These are phyloP conservation scores for Alloascoidea hylecoeti DNA, from an alignment of 805 yeast species.

Conservation along the genomic window DNA sequence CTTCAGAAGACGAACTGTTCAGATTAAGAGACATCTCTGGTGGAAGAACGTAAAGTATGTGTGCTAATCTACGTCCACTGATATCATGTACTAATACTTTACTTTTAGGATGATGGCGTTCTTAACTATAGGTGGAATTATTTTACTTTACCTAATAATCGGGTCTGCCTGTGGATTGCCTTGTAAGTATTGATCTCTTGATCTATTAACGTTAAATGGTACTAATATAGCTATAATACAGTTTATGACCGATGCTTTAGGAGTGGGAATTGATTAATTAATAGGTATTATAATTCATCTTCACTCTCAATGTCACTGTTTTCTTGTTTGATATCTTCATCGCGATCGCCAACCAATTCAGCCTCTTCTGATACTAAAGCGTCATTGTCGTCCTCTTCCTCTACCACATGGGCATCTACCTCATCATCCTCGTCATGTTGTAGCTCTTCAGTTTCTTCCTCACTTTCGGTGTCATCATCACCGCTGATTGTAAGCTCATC, in stretches of 20 bases:
- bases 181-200: no score
- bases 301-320: no score
- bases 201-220: no score
- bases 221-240: no score
- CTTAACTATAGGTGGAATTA: background rate
- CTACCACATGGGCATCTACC: conserved; percentile 17
- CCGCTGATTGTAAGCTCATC: background rate
- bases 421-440: conserved; percentile 1
- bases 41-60: conserved; percentile 25
- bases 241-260: no score
- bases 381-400: conserved; percentile 17
- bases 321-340: no score
- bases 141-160: background rate
- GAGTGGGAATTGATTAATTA: no score
- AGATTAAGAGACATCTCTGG: conserved; percentile 58
- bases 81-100: background rate
- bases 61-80: background rate
- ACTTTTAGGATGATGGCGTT: background rate
- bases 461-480: background rate
- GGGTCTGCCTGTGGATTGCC: no score
- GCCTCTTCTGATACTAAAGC: no score
- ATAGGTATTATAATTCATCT: no score
- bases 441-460: background rate
- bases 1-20: conserved; percentile 55
- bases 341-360: no score